A percentile compares a stretch with the other conserved stretches of the same genome.
Evolutionary conservation across 1,284 basidiomycete species (phyloP).

Genomic region (Grifola frondosa): DNA sequence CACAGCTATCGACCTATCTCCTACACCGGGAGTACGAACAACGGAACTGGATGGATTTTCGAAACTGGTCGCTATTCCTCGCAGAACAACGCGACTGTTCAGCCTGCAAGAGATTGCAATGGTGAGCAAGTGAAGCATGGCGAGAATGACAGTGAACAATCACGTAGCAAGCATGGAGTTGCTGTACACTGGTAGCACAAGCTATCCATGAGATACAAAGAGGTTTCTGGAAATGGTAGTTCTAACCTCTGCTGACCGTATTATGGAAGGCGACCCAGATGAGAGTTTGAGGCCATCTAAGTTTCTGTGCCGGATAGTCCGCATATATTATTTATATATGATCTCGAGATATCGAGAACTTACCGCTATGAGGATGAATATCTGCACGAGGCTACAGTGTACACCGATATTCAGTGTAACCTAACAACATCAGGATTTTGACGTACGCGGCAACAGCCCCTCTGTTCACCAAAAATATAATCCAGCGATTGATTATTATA

Average conservation of each 20-base stretch:
- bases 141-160: background rate
- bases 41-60: slow-evolving; percentile 5
- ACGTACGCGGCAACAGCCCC: slow-evolving; percentile 20
- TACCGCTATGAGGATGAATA: slow-evolving; percentile 13
- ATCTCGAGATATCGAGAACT: background rate
- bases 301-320: slow-evolving; percentile 8
- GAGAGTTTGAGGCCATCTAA: slow-evolving; percentile 12
- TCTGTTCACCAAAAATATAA: slow-evolving; percentile 16
- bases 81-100: slow-evolving; percentile 12
- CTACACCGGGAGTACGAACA: background rate
- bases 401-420: background rate
- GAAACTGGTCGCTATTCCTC: slow-evolving; percentile 8
- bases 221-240: background rate
- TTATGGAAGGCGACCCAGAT: slow-evolving; percentile 20
- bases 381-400: slow-evolving; percentile 7
- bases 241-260: slow-evolving; percentile 11
- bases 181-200: slow-evolving; percentile 9
- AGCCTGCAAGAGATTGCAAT: slow-evolving; percentile 4
- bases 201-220: background rate
- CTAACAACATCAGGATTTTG: background rate
- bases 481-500: slow-evolving; percentile 15
- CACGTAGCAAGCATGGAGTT: slow-evolving; percentile 21
- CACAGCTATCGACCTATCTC: background rate
- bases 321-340: background rate
- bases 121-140: background rate